Percentiles rank a stretch among this genome's conserved stretches.
Conservation (phyloP, 225 moss, liverwort and hornwort genomes). For the Polytrichum formosum region DNA sequence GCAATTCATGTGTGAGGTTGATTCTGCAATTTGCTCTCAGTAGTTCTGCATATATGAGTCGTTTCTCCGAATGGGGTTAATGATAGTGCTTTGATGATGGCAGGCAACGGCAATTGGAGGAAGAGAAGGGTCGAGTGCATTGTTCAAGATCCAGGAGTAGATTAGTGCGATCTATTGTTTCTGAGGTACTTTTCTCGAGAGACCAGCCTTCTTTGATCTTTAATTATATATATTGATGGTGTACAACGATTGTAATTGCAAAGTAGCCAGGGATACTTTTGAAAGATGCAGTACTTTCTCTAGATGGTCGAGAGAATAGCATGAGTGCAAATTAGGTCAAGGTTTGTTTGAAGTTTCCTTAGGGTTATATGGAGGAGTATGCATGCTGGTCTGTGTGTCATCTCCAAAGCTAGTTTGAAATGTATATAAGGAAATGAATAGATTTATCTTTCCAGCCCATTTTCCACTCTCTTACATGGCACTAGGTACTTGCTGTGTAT, state of each 20-base stretch:
- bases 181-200: conserved; percentile 51
- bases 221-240: background rate
- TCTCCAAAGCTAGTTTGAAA: too few relatives aligned
- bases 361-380: background rate
- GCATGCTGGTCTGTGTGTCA: background rate
- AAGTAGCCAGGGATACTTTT: background rate
- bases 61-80: background rate
- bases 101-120: conserved; percentile 58
- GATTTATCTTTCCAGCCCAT: too few relatives aligned
- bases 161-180: conserved; percentile 58
- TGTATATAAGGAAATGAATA: too few relatives aligned
- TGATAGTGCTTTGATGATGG: conserved; percentile 20
- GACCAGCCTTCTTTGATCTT: background rate
- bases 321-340: background rate
- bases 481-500: too few relatives aligned
- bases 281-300: background rate
- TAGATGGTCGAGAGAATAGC: background rate
- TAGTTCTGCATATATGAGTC: background rate
- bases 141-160: conserved; percentile 93
- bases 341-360: too few relatives aligned
- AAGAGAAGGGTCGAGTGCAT: conserved; percentile 61
- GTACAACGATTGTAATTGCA: conserved; percentile 7
- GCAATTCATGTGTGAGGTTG: conserved; percentile 5
- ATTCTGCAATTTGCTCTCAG: background rate
- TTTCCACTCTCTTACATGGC: too few relatives aligned